Evolutionary conservation across 176 grass and related monocot species (phyloP).

Genomic region (Triticum timopheevii): DNA sequence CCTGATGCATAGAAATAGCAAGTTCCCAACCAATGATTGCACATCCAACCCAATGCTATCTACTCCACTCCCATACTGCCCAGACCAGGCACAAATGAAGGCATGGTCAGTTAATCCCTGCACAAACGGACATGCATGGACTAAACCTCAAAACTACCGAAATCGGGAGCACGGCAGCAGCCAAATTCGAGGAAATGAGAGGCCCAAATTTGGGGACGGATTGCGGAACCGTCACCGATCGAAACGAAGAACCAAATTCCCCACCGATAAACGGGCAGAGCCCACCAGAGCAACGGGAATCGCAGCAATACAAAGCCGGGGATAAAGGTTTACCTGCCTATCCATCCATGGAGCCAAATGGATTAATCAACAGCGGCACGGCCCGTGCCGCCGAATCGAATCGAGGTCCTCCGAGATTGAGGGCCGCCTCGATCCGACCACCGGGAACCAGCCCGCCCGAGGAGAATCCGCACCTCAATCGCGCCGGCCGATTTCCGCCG

Average conservation of each 20-base stretch:
- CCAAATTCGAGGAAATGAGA: not conserved
- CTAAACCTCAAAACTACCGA: not conserved
- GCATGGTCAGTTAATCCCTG: not conserved
- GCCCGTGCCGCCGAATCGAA: slow-evolving; percentile 10
- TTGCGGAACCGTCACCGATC: slow-evolving; percentile 1
- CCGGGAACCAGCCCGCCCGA: not conserved
- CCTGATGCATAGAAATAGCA: slow-evolving; percentile 20
- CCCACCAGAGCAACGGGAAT: not conserved
- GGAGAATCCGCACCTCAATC: not conserved
- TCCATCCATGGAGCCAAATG: slow-evolving; percentile 9
- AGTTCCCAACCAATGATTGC: not conserved
- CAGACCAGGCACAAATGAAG: not conserved
- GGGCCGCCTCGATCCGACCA: slow-evolving; percentile 11
- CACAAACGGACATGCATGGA: not conserved
- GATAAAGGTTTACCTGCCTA: not conserved
- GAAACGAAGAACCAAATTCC: not conserved
- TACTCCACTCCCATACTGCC: not conserved
- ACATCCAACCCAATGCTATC: not conserved
- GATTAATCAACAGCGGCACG: slow-evolving; percentile 23
- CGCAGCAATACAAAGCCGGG: slow-evolving; percentile 13
- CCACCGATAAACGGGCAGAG: not conserved
- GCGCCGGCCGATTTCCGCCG: not conserved
- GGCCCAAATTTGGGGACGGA: not conserved
- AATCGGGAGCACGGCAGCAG: not conserved
- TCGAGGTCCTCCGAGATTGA: not conserved